phyloP scores from a whole-genome alignment of 2,329 filamentous ascomycete genomes.

The Paraphaeosphaeria sporulosa region DNA sequence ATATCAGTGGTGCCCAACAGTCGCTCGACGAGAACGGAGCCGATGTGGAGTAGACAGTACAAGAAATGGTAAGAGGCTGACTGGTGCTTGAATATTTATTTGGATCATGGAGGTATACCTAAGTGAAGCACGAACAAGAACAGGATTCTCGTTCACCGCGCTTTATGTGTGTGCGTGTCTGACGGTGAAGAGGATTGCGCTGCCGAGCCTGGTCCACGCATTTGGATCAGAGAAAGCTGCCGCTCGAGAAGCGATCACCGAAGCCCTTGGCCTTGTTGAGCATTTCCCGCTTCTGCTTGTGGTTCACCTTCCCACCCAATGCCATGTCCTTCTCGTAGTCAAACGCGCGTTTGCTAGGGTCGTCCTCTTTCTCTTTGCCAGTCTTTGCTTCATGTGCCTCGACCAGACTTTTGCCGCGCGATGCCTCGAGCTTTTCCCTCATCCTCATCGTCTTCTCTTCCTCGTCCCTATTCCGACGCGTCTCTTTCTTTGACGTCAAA shows the following conservation, averaged over 20 bases:
- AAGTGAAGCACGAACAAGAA: background rate
- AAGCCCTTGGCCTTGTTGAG: constrained; percentile 82
- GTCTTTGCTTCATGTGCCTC: constrained; percentile 56
- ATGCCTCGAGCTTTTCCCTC: constrained; percentile 61
- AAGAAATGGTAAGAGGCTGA: background rate
- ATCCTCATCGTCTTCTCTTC: constrained; percentile 60
- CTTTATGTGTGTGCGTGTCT: background rate
- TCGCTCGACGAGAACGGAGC: too few species aligned
- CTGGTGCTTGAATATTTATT: background rate
- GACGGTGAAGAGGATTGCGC: background rate
- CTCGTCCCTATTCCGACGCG: constrained; percentile 49
- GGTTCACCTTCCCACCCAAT: constrained; percentile 73
- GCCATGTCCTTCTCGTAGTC: constrained; percentile 95
- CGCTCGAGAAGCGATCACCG: constrained; percentile 80
- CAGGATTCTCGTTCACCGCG: background rate
- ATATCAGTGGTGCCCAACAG: too few species aligned
- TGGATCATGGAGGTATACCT: background rate
- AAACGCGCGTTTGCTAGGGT: constrained; percentile 88
- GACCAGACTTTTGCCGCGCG: constrained; percentile 54
- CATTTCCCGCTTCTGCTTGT: constrained; percentile 78
- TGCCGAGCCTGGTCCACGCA: background rate
- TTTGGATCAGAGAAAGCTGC: constrained; percentile 61
- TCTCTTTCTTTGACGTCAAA: constrained; percentile 33
- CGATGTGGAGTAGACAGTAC: background rate
- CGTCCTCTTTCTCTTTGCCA: constrained; percentile 76